A percentile compares a stretch with the other conserved stretches of the same genome.
phyloP scores from a whole-genome alignment of 495 filamentous ascomycete species.

The Lichina pygmaea region DNA sequence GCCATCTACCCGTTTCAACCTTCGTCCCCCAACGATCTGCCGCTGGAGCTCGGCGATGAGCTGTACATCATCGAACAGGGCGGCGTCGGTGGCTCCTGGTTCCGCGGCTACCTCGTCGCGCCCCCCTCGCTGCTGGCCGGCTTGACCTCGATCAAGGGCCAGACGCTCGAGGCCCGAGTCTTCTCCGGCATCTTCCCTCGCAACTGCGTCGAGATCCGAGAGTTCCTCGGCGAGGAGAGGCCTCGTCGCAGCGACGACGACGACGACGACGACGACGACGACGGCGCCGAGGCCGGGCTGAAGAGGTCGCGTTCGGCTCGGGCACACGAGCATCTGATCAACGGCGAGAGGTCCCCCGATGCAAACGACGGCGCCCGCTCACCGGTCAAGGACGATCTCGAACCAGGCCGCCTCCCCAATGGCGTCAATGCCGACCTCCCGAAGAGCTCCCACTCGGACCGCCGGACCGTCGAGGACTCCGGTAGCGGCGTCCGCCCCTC shows the following conservation, averaged over 20 bases:
- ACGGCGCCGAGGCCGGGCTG: conserved; percentile 10
- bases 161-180: conserved; percentile 80
- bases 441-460: not conserved
- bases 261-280: conserved; percentile 10
- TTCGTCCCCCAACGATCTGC: conserved; percentile 69
- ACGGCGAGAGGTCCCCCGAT: not conserved
- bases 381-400: not conserved
- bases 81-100: conserved; percentile 68
- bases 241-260: conserved; percentile 31
- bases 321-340: not conserved
- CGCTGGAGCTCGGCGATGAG: conserved; percentile 90
- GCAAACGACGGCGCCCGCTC: not conserved
- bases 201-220: conserved; percentile 58
- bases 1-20: conserved; percentile 81
- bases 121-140: conserved; percentile 82
- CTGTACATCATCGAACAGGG: conserved; percentile 95
- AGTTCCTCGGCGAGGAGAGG: conserved; percentile 20
- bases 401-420: not conserved
- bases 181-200: conserved; percentile 93
- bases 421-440: not conserved
- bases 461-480: not conserved
- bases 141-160: conserved; percentile 71
- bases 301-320: conserved; percentile 4
- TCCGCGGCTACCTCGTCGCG: conserved; percentile 79
- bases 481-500: not conserved